phyloP scores from a whole-genome alignment of 2,329 filamentous ascomycete genomes.

The Ampelomyces quisqualis region DNA sequence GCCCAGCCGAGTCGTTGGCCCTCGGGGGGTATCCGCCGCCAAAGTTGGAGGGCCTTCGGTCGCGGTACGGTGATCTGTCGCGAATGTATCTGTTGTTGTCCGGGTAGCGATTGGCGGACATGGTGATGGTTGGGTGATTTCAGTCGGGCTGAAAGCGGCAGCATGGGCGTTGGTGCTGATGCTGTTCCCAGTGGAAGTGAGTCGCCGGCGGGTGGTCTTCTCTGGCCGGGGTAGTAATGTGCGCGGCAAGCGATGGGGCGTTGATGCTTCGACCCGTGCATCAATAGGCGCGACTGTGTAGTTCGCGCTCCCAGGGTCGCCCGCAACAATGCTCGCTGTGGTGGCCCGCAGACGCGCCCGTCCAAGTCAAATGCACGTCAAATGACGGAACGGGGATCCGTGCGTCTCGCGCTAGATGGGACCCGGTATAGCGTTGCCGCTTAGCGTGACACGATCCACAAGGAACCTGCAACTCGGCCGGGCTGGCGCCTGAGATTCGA shows the following conservation, averaged over 20 bases:
- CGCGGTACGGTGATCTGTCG: constrained; percentile 58
- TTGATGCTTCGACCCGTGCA: no score
- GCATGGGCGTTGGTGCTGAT: constrained; percentile 16
- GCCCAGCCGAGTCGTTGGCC: constrained; percentile 37
- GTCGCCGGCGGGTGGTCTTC: no score
- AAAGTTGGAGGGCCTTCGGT: constrained; percentile 66
- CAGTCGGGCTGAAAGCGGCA: constrained; percentile 8
- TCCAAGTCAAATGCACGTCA: no score
- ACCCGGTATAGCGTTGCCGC: no score
- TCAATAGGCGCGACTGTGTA: no score
- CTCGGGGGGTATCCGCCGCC: constrained; percentile 56
- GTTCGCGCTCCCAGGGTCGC: no score
- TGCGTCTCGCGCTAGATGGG: no score
- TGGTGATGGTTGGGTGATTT: constrained; percentile 14
- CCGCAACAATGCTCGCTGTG: neutral
- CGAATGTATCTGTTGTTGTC: constrained; percentile 44
- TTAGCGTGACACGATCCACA: constrained; percentile 25
- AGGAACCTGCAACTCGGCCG: constrained; percentile 29
- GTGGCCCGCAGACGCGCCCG: neutral
- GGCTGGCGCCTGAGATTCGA: constrained; percentile 35
- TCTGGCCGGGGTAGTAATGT: no score
- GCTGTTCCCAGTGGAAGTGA: neutral
- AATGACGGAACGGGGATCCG: no score
- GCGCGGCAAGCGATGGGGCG: no score
- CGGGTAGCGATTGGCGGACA: constrained; percentile 41